These are phyloP conservation scores for Globisporangium rhizosaccharum DNA, from an alignment of 352 stramenopile genomes.

Conservation along the genomic window DNA sequence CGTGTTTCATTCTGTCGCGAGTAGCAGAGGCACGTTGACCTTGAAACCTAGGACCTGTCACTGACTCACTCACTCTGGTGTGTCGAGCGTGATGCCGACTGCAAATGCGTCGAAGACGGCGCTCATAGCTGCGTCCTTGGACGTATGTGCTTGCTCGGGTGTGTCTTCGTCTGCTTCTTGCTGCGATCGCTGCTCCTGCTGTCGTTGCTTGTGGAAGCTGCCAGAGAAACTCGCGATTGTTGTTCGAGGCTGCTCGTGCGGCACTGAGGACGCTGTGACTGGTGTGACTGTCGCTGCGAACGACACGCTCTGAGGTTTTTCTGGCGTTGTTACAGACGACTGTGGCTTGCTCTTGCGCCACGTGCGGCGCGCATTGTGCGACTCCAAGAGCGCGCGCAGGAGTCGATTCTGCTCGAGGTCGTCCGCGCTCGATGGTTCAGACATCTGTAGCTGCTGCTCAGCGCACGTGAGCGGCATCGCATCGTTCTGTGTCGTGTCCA, in stretches of 20 bases:
- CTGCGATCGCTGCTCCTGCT: neutral
- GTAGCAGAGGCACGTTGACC: too few species aligned
- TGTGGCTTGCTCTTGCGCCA: conserved; percentile 30
- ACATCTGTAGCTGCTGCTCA: conserved; percentile 19
- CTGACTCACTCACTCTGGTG: conserved; percentile 8
- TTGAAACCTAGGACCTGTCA: neutral
- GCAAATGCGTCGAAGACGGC: neutral
- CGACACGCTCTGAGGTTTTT: neutral
- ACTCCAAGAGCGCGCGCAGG: conserved; percentile 34
- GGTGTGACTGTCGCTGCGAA: neutral
- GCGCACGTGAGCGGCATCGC: conserved; percentile 59
- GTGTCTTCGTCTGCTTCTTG: neutral
- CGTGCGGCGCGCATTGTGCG: conserved; percentile 40
- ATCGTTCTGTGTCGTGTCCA: conserved; percentile 33
- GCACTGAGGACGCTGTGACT: neutral
- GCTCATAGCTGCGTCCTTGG: neutral
- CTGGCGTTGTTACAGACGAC: neutral
- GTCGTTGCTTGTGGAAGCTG: conserved; percentile 14
- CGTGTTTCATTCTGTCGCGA: neutral
- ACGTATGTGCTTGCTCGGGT: neutral
- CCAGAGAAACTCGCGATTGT: conserved; percentile 30
- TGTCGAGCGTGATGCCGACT: conserved; percentile 27
- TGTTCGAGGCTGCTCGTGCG: neutral
- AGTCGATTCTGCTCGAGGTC: conserved; percentile 22
- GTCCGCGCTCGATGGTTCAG: neutral